Conservation (phyloP, 2,329 filamentous ascomycete species). For the Onygenales sp. region DNA sequence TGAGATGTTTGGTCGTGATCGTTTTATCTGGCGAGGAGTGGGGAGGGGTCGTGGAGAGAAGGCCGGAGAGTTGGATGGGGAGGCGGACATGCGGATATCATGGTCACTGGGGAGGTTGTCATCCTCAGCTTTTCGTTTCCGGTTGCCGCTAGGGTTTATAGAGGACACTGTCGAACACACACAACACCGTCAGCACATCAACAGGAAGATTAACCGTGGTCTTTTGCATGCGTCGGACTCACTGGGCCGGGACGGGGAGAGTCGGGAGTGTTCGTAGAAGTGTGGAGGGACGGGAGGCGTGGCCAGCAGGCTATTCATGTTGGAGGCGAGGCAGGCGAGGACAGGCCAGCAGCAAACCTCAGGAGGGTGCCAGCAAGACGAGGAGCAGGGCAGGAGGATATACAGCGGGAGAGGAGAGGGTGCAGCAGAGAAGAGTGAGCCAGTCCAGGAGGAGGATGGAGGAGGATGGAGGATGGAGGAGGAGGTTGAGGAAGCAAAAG, state of each 20-base stretch:
- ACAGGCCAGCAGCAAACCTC: slow-evolving; percentile 17
- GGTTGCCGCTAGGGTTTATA: slow-evolving; percentile 33
- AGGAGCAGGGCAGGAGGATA: slow-evolving; percentile 7
- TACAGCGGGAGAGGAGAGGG: slow-evolving; percentile 12
- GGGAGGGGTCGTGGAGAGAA: slow-evolving; percentile 59
- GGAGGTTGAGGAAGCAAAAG: slow-evolving; percentile 1
- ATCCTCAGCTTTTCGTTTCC: slow-evolving; percentile 84
- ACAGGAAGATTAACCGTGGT: neutral
- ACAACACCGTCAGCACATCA: slow-evolving; percentile 5
- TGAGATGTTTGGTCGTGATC: slow-evolving; percentile 57
- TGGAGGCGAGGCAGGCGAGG: slow-evolving; percentile 15
- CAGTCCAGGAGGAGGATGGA: slow-evolving; percentile 8
- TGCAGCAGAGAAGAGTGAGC: slow-evolving; percentile 24
- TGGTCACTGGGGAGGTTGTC: slow-evolving; percentile 44
- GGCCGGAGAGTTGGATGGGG: slow-evolving; percentile 72
- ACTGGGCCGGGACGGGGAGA: slow-evolving; percentile 53
- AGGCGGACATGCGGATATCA: slow-evolving; percentile 84
- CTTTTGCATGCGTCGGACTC: slow-evolving; percentile 21
- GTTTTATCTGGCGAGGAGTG: slow-evolving; percentile 58
- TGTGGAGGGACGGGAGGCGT: slow-evolving; percentile 53
- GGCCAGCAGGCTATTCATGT: slow-evolving; percentile 54
- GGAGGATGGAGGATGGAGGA: neutral
- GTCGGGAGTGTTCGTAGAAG: slow-evolving; percentile 51
- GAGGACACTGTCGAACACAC: slow-evolving; percentile 25
- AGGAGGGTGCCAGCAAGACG: slow-evolving; percentile 1